Evolutionary conservation across 176 grass and related monocot genomes (phyloP), one percentile per base, ranked within the genome.

Genomic region (Avena eriantha): DNA sequence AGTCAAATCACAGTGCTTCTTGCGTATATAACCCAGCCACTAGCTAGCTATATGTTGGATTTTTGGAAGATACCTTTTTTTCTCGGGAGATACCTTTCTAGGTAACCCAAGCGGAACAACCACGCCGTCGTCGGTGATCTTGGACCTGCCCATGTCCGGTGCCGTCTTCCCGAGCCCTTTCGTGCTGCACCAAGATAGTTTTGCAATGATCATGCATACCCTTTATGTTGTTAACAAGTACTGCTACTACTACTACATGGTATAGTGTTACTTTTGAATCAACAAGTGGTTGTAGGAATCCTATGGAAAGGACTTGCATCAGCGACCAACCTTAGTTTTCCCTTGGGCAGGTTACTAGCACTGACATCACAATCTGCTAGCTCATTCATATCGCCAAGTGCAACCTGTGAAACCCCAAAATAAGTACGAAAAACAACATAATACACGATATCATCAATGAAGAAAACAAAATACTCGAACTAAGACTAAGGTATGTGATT

Each of bases 311-410:
- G 79, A 66, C 22, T 84, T 23, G 41, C n/a, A 63, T 48, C n/a
- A 79, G 35, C 7, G 65, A 86, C 33, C 48, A 26, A 98, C 93
- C 96, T 98, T 80, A 94, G 79, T 86, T 98, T 98, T 86, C 93
- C 93, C 19, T 90, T 80, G 14, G 96, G 92, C 71, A 98, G 87
- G 5, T 88, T 84, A 89, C 94, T 83, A 72, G 93, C 96, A 82
- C 91, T 31, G 18, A 83, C 88, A 89, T 98, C 86, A 53, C 88
- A 81, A 89, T 76, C 9, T 51, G 82, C 11, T 78, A 98, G 88
- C 84, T 94, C 90, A 76, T 90, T 92, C 93, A 95, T 94, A 26
- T 94, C 86, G 21, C 96, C 96, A 36, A 98, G 88, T 54, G 96
- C 92, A 85, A 98, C 93, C 96, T 98, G 81, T 8, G 24, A 86